Base-by-base conservation (phyloP, 768 basidiomycete species). In the Harrya chromipes region DNA sequence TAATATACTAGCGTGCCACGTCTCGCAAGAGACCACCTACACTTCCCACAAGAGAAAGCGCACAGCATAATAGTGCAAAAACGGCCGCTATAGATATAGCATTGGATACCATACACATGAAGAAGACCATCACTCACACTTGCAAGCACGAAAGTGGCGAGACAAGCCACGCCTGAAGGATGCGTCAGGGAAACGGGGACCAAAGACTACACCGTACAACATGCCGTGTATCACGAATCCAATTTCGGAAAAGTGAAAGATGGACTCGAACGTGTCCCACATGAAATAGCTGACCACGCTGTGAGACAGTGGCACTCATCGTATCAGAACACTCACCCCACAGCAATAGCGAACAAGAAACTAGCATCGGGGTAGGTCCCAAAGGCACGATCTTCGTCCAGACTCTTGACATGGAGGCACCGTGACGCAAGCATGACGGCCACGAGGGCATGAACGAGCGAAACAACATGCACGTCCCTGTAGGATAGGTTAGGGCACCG, bases 21-120 rank as follows among this genome's bases (percentile, higher is more conserved):
- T 37, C 10, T 26, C 21, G 40, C 19, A 19, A 33, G n/a, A 10
- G 12, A 36, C 38, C 33, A 70, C 81, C 45, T 67, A 85, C 75
- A 81, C 72, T 69, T 93, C 92, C 91, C 90, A 92, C 11, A 92
- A 71, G 26, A 94, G 70, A 69, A 87, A 94, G 14, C 88, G 77
- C 2, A 82, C 73, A 13, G 77, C 87, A 58, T 84, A 92, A 65
- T 91, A 94, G 8, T 85, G 81, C 35, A 88, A 72, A 67, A 92
- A 93, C 6, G 92, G 81, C 61, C 72, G 80, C 83, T 84, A 56
- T 26, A 34, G 29, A 20, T n/a, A 40, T 3, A 10, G 37, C 64
- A 0, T 53, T 43, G 41, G 49, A 52, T 5, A 12, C n/a, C 0
- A 40, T 43, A 38, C 11, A 43, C 17, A 24, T 56, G 29, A 36